These are phyloP conservation scores for Aspergillus homomorphus DNA, from an alignment of 495 filamentous ascomycete species.

Conservation along the genomic window DNA sequence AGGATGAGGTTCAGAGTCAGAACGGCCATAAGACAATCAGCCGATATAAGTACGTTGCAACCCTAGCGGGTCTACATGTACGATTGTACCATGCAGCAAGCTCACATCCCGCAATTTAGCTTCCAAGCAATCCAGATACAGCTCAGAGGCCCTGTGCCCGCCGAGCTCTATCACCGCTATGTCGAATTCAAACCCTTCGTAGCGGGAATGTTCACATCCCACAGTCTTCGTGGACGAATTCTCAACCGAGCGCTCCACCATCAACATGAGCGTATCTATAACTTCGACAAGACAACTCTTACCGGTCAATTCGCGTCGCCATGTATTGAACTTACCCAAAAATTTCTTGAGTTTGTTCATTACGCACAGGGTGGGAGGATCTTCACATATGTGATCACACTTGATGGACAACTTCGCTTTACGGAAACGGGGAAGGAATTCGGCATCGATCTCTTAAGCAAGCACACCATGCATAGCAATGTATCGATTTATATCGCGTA, in stretches of 20 bases:
- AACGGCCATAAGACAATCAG: constrained; percentile 50
- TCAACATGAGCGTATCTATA: constrained; percentile 85
- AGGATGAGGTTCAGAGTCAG: constrained; percentile 53
- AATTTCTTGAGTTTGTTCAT: constrained; percentile 84
- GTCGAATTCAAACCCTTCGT: constrained; percentile 92
- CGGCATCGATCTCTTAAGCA: constrained; percentile 84
- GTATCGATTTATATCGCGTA: constrained; percentile 87
- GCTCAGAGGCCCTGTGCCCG: constrained; percentile 75
- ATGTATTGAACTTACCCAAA: constrained; percentile 59
- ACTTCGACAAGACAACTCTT: constrained; percentile 70
- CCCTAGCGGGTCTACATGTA: background rate
- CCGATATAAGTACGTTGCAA: constrained; percentile 65
- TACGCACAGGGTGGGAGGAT: constrained; percentile 80
- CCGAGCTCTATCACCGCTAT: constrained; percentile 78
- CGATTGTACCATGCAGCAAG: background rate
- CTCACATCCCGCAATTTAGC: constrained; percentile 38
- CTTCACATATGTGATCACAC: constrained; percentile 88
- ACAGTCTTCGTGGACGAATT: constrained; percentile 71
- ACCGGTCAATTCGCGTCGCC: constrained; percentile 60
- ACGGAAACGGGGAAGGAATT: constrained; percentile 95
- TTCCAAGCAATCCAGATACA: constrained; percentile 96
- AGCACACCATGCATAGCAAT: constrained; percentile 94
- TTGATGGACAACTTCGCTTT: constrained; percentile 82
- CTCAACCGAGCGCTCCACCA: constrained; percentile 83
- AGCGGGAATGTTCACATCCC: constrained; percentile 77